Conservation (phyloP, 78 protist genomes). For the Chrysochromulina parva region DNA sequence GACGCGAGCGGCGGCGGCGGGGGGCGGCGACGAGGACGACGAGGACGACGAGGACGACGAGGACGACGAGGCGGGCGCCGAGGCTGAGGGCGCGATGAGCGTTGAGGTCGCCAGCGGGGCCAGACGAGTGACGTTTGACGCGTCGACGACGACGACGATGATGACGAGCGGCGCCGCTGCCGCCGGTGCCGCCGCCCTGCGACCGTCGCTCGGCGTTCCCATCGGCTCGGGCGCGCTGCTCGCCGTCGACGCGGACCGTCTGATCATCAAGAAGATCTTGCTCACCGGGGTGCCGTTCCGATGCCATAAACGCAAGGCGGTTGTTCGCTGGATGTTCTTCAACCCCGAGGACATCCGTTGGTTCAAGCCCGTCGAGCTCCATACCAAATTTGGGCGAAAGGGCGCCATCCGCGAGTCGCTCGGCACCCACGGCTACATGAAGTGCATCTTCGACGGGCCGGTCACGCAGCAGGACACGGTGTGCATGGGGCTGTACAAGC, state of each 20-base stretch:
- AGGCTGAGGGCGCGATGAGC: too few species aligned
- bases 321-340: slow-evolving; percentile 92
- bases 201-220: too few species aligned
- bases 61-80: too few species aligned
- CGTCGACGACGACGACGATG: too few species aligned
- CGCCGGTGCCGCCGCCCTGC: not conserved
- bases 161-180: too few species aligned
- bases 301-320: slow-evolving; percentile 73
- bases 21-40: too few species aligned
- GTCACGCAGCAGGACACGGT: slow-evolving; percentile 87
- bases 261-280: slow-evolving; percentile 86
- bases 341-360: slow-evolving; percentile 91
- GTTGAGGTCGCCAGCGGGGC: too few species aligned
- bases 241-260: slow-evolving; percentile 82
- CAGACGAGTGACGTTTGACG: too few species aligned
- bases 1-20: too few species aligned
- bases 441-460: slow-evolving; percentile 81
- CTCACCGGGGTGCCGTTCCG: slow-evolving; percentile 91
- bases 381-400: slow-evolving; percentile 89
- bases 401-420: slow-evolving; percentile 93
- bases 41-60: too few species aligned
- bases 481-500: slow-evolving; percentile 93
- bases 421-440: slow-evolving; percentile 93
- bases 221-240: slow-evolving; percentile 76
- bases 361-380: slow-evolving; percentile 96